phyloP scores from a whole-genome alignment of 129 eudicot genomes.

The Helichrysum umbraculigerum region DNA sequence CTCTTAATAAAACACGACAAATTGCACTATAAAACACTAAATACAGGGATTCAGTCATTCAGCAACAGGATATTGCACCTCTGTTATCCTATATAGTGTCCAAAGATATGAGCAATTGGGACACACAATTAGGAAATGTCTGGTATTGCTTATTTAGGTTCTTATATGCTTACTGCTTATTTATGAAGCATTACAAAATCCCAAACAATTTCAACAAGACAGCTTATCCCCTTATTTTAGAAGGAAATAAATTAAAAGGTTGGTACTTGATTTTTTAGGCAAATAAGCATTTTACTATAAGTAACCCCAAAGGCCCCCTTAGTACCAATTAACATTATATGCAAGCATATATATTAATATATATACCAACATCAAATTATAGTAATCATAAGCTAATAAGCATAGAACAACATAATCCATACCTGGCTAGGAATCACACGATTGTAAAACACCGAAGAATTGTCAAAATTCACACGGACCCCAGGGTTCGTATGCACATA shows the following conservation, averaged over 20 bases:
- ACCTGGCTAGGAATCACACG: conserved; percentile 95
- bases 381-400: conserved; percentile 10
- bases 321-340: background rate
- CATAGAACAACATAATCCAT: conserved; percentile 25
- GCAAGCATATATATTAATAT: background rate
- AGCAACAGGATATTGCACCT: background rate
- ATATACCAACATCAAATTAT: background rate
- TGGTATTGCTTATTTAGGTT: background rate
- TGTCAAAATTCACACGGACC: conserved; percentile 42
- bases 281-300: too few species aligned
- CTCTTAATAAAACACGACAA: background rate
- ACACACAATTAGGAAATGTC: background rate
- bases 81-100: background rate
- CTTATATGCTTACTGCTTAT: background rate
- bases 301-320: background rate
- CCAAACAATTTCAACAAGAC: background rate
- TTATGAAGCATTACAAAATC: background rate
- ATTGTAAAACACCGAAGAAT: conserved; percentile 57
- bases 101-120: background rate
- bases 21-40: conserved; percentile 1
- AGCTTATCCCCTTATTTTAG: background rate
- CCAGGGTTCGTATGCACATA: conserved; percentile 83
- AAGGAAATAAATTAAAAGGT: background rate
- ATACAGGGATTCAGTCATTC: conserved; percentile 1
- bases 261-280: background rate